Evolutionary conservation across 192 early-diverging fungal species (phyloP).

Genomic region (Spizellomyces sp.): DNA sequence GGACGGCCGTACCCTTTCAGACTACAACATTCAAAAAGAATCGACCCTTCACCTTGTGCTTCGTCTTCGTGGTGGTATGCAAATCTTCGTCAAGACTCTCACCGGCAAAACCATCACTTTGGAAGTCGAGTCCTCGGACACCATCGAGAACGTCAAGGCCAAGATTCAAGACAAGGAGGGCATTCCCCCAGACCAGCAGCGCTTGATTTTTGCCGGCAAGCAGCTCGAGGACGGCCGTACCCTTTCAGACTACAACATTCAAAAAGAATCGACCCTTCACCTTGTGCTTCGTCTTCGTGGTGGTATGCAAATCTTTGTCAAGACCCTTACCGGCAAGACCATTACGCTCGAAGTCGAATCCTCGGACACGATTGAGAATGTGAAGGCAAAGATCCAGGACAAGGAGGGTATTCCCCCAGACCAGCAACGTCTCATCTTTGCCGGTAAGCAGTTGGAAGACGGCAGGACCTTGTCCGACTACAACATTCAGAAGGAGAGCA

Average conservation of each 20-base stretch:
- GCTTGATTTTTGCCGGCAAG: conserved; percentile 79
- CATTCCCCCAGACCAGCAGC: conserved; percentile 80
- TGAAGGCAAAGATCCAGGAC: conserved; percentile 64
- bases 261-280: conserved; percentile 72
- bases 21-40: conserved; percentile 69
- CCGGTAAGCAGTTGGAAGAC: conserved; percentile 80
- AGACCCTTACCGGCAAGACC: conserved; percentile 93
- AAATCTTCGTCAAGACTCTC: conserved; percentile 84
- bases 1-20: conserved; percentile 63
- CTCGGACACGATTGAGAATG: conserved; percentile 73
- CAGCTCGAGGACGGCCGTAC: conserved; percentile 75
- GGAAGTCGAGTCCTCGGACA: conserved; percentile 69
- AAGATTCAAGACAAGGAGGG: conserved; percentile 53
- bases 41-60: conserved; percentile 74
- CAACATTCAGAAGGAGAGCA: conserved; percentile 72
- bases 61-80: conserved; percentile 63
- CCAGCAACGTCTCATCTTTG: conserved; percentile 81
- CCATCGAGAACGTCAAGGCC: conserved; percentile 80
- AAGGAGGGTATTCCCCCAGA: conserved; percentile 73
- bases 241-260: conserved; percentile 62
- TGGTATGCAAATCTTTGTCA: conserved; percentile 77
- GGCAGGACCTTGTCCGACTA: conserved; percentile 61
- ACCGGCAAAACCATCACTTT: conserved; percentile 93
- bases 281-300: conserved; percentile 62
- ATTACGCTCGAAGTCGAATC: conserved; percentile 72